phyloP scores from a whole-genome alignment of 805 yeast species.

The Cyberlindnera subsufficiens region DNA sequence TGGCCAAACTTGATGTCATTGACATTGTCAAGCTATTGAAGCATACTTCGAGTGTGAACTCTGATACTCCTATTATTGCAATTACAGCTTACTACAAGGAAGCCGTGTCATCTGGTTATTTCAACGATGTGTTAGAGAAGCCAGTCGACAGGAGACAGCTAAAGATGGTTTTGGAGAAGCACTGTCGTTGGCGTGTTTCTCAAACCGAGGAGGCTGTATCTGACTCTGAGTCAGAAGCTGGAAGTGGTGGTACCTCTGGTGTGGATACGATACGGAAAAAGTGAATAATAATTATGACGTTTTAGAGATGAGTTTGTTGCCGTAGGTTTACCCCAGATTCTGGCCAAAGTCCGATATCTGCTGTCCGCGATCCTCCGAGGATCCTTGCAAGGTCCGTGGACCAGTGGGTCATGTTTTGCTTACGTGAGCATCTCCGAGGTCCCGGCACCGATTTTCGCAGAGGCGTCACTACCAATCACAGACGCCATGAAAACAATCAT shows the following conservation, averaged over 20 bases:
- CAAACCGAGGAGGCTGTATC: slow-evolving; percentile 24
- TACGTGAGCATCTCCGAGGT: neutral
- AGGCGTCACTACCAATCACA: slow-evolving; percentile 1
- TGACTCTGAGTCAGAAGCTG: slow-evolving; percentile 19
- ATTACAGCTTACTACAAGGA: slow-evolving; percentile 68
- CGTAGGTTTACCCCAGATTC: too few relatives aligned
- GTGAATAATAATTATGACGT: too few relatives aligned
- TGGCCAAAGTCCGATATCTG: too few relatives aligned
- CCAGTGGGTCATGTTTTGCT: neutral
- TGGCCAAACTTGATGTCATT: slow-evolving; percentile 60
- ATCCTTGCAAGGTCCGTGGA: too few relatives aligned
- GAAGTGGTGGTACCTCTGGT: neutral
- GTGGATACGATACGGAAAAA: neutral
- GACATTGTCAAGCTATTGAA: slow-evolving; percentile 75
- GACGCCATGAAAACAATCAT: slow-evolving; percentile 1
- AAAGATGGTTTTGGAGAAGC: slow-evolving; percentile 17
- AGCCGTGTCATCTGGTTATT: slow-evolving; percentile 40
- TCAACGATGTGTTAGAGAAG: slow-evolving; percentile 69
- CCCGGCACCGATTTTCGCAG: neutral
- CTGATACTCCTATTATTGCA: slow-evolving; percentile 72
- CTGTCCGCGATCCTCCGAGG: too few relatives aligned
- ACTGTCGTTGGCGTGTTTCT: slow-evolving; percentile 20
- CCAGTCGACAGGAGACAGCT: slow-evolving; percentile 37
- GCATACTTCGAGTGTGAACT: slow-evolving; percentile 72
- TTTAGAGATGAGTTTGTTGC: too few relatives aligned